Evolutionary conservation across 2,329 filamentous ascomycete species (phyloP).

Genomic region (Pezicula carpinea): DNA sequence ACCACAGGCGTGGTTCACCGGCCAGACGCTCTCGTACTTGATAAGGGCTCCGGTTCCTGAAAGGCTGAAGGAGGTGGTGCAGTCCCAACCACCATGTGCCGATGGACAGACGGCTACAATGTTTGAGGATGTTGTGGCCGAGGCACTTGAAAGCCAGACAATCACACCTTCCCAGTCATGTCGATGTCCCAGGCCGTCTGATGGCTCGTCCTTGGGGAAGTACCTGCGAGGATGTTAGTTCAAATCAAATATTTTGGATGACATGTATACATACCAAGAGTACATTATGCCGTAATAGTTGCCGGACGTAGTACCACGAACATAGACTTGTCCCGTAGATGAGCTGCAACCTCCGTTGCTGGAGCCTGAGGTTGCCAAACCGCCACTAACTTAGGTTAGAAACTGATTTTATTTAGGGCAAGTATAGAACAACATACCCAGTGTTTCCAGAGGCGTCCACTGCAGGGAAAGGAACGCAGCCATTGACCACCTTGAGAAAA

Average conservation of each 20-base stretch:
- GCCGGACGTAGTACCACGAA: conserved; percentile 36
- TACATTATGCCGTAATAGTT: conserved; percentile 46
- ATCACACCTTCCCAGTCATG: conserved; percentile 53
- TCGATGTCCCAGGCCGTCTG: conserved; percentile 39
- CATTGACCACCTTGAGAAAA: conserved; percentile 49
- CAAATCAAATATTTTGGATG: background rate
- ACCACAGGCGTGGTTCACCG: conserved; percentile 36
- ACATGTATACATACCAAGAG: conserved; percentile 32
- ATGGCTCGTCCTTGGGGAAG: conserved; percentile 40
- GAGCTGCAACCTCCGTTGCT: conserved; percentile 35
- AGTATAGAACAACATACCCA: conserved; percentile 35
- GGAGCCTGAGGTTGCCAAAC: conserved; percentile 30
- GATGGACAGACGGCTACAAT: conserved; percentile 46
- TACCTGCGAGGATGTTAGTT: conserved; percentile 34
- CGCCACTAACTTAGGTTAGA: conserved; percentile 16
- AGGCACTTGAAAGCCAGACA: conserved; percentile 40
- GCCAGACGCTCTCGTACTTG: conserved; percentile 43
- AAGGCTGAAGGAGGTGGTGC: conserved; percentile 35
- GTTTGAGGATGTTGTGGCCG: conserved; percentile 27
- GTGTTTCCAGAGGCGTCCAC: conserved; percentile 55
- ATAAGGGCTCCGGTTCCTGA: conserved; percentile 40
- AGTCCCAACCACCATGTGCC: conserved; percentile 45
- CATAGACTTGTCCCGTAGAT: conserved; percentile 47
- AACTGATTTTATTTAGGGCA: background rate
- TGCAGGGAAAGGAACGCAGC: conserved; percentile 59